phyloP scores from a whole-genome alignment of 2,329 filamentous ascomycete species.

The Pestalotiopsis sp. region DNA sequence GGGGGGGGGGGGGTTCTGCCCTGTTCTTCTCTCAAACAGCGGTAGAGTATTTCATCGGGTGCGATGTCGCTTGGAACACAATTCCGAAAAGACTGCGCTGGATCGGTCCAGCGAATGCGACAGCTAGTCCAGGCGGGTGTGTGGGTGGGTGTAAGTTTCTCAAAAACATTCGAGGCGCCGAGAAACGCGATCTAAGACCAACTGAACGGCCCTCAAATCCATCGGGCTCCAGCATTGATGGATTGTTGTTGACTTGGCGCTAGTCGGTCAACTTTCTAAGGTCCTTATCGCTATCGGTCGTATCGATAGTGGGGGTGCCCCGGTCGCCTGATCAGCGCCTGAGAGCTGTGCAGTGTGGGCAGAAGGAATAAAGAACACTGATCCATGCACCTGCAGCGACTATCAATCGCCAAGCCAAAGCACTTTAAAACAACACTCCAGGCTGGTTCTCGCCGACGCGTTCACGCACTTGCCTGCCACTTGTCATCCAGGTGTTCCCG shows the following conservation, averaged over 20 bases:
- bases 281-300: conserved; percentile 1
- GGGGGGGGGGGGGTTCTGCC: not conserved
- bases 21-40: not conserved
- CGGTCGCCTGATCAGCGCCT: not conserved
- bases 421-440: not conserved
- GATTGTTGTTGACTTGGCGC: not conserved
- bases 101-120: not conserved
- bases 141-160: not conserved
- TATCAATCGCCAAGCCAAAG: not conserved
- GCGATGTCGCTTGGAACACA: not conserved
- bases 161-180: not conserved
- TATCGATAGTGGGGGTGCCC: not conserved
- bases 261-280: not conserved
- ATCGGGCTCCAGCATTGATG: not conserved
- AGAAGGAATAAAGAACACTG: not conserved
- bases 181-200: not conserved
- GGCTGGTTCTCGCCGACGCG: not conserved
- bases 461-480: not conserved
- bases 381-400: not conserved
- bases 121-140: not conserved
- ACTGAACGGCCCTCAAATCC: not conserved
- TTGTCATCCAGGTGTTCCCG: not conserved
- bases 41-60: not conserved
- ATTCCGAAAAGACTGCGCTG: not conserved
- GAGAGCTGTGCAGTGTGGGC: not conserved